phyloP scores from a whole-genome alignment of 345 rosid species.

The Hypericum perforatum region DNA sequence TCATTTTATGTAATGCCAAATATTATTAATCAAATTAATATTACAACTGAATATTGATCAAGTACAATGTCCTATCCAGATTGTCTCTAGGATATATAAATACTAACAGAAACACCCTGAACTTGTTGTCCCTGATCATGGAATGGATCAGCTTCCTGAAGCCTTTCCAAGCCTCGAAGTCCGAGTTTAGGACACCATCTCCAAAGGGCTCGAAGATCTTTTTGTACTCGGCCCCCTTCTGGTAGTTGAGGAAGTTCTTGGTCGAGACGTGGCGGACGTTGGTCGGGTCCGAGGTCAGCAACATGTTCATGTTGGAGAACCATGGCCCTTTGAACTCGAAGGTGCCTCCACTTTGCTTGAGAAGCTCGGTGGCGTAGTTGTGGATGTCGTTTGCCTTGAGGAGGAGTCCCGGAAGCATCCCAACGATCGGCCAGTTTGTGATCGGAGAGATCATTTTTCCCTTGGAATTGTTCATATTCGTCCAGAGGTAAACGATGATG shows the following conservation, averaged over 20 bases:
- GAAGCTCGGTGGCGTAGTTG: background rate
- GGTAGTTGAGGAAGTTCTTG: conserved; percentile 16
- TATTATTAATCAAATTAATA: too few species aligned
- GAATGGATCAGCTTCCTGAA: conserved; percentile 14
- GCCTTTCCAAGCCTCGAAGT: conserved; percentile 11
- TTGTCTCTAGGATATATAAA: too few species aligned
- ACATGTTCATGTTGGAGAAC: conserved; percentile 9
- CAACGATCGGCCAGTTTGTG: conserved; percentile 14
- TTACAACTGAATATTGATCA: too few species aligned
- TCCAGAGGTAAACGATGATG: background rate
- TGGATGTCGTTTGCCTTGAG: background rate
- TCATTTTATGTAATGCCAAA: too few species aligned
- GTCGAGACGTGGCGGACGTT: conserved; percentile 10
- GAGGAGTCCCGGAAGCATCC: conserved; percentile 15
- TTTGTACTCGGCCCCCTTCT: conserved; percentile 10
- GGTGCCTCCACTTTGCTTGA: conserved; percentile 6
- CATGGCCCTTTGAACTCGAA: conserved; percentile 16
- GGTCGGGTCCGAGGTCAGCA: conserved; percentile 11
- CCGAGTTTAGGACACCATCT: conserved; percentile 17
- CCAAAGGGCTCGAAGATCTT: conserved; percentile 15
- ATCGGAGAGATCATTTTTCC: background rate
- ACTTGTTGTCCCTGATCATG: conserved; percentile 6
- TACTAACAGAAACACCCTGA: background rate
- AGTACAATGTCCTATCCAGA: too few species aligned
- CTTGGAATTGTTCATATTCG: background rate